These are phyloP conservation scores for Melaleuca alternifolia DNA, from an alignment of 345 rosid species.

Conservation along the genomic window DNA sequence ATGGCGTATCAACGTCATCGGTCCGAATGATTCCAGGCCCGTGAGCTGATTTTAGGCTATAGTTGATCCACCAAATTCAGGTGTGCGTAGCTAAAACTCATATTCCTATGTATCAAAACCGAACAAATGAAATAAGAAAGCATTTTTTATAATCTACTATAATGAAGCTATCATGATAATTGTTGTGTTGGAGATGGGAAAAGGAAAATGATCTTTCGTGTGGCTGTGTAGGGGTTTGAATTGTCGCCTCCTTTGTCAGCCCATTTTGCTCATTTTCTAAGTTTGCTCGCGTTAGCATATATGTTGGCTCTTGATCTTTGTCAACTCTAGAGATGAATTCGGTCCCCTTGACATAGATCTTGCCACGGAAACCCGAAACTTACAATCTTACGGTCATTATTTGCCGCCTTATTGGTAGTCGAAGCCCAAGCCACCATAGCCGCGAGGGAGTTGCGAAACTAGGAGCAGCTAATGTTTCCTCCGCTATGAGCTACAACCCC, in stretches of 20 bases:
- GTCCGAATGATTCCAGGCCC: too few species aligned
- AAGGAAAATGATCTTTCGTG: background rate
- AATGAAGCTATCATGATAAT: background rate
- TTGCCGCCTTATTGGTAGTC: too few species aligned
- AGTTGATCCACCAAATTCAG: too few species aligned
- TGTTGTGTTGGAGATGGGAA: background rate
- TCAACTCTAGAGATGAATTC: background rate
- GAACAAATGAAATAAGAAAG: too few species aligned
- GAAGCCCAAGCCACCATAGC: background rate
- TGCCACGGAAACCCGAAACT: background rate
- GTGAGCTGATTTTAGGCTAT: too few species aligned
- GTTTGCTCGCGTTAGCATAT: too few species aligned
- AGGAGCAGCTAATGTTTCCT: background rate
- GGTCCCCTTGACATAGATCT: background rate
- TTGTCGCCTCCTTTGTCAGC: too few species aligned
- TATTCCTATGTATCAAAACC: too few species aligned
- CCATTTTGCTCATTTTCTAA: too few species aligned
- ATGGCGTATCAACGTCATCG: too few species aligned
- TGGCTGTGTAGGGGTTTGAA: too few species aligned
- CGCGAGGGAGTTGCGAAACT: background rate
- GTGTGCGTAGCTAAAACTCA: too few species aligned
- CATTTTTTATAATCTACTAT: background rate
- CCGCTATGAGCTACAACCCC: background rate
- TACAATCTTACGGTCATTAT: background rate
- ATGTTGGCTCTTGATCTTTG: background rate